phyloP scores from a whole-genome alignment of 345 rosid species.

The Eucalyptus regnans region DNA sequence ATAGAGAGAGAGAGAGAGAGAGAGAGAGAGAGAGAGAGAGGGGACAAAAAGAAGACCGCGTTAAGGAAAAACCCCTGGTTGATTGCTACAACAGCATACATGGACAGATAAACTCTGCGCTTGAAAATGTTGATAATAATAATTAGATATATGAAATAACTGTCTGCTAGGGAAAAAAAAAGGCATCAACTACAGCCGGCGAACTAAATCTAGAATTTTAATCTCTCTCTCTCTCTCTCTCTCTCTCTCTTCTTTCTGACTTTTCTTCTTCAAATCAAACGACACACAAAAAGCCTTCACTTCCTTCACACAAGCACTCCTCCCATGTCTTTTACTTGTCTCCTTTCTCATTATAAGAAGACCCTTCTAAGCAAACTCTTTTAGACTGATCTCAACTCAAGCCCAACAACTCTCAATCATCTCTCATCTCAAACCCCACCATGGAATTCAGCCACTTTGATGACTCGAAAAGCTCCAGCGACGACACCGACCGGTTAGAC shows the following conservation, averaged over 20 bases:
- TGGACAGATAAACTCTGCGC: not conserved
- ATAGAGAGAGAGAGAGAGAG: not conserved
- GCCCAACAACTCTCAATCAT: not conserved
- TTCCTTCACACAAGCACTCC: not conserved
- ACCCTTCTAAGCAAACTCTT: not conserved
- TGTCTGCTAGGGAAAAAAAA: not conserved
- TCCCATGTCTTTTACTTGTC: conserved; percentile 16
- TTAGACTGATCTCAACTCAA: not conserved
- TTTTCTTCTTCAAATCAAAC: conserved; percentile 2
- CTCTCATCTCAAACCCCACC: not conserved
- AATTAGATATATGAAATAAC: not conserved
- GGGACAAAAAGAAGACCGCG: not conserved
- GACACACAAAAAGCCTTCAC: not conserved
- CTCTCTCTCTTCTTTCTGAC: conserved; percentile 4
- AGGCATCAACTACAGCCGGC: not conserved
- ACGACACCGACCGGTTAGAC: conserved; percentile 14
- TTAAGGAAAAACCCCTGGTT: not conserved
- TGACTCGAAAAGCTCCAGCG: conserved; percentile 22
- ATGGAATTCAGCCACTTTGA: conserved; percentile 21
- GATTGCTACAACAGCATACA: not conserved
- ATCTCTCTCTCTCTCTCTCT: not conserved
- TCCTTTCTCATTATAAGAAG: conserved; percentile 1
- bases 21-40: not conserved
- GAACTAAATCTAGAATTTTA: not conserved
- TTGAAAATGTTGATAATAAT: not conserved